Conservation (phyloP, 805 yeast species). For the Wickerhamiella lipophila region DNA sequence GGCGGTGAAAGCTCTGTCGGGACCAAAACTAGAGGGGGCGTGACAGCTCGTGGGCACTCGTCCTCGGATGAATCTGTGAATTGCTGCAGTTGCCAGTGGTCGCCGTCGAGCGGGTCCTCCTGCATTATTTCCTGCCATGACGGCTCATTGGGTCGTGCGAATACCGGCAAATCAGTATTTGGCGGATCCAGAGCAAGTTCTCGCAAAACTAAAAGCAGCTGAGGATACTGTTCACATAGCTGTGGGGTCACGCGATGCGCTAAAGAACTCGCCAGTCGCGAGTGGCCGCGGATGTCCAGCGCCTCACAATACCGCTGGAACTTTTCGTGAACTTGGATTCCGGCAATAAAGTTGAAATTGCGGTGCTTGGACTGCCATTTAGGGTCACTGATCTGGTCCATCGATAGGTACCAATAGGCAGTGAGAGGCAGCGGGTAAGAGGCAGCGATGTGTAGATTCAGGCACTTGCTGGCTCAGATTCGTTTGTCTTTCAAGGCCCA, state of each 20-base stretch:
- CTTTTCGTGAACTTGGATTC: conserved; percentile 14
- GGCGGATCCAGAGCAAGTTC: conserved; percentile 17
- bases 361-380: conserved; percentile 9
- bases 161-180: conserved; percentile 7
- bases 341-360: conserved; percentile 13
- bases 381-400: conserved; percentile 1
- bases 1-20: neutral
- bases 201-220: conserved; percentile 18
- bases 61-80: neutral
- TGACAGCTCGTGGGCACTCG: neutral
- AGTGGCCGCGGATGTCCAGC: conserved; percentile 24
- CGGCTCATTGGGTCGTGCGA: conserved; percentile 3
- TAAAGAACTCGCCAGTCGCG: conserved; percentile 23
- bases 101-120: conserved; percentile 25
- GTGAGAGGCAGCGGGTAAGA: too few relatives aligned
- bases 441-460: too few relatives aligned
- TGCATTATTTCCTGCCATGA: conserved; percentile 23
- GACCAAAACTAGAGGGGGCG: neutral
- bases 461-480: too few relatives aligned
- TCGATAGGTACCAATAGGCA: too few relatives aligned
- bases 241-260: conserved; percentile 16
- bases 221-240: conserved; percentile 17
- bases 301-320: conserved; percentile 23
- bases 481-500: too few relatives aligned
- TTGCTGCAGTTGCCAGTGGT: conserved; percentile 21